phyloP scores from a whole-genome alignment of 352 stramenopile genomes.

The Globisporangium parvum region DNA sequence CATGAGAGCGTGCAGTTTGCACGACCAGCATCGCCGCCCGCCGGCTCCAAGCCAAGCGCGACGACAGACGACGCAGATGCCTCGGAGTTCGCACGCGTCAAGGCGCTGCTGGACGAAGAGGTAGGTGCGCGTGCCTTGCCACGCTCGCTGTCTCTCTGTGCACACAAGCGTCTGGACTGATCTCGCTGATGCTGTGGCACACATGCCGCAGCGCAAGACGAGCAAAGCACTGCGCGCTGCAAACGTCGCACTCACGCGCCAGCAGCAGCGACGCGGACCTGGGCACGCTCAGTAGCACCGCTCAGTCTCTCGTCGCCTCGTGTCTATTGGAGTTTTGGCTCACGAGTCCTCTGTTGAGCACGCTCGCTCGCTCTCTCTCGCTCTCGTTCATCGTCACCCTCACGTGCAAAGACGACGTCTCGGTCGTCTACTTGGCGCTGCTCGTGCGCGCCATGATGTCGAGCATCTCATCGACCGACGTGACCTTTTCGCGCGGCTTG shows the following conservation, averaged over 20 bases:
- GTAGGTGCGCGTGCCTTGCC: constrained; percentile 20
- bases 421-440: background rate
- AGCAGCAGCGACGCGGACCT: constrained; percentile 21
- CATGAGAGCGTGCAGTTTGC: constrained; percentile 6
- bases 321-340: constrained; percentile 2
- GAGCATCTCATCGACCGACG: constrained; percentile 75
- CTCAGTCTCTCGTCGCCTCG: background rate
- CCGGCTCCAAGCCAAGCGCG: background rate
- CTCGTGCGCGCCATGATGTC: constrained; percentile 14
- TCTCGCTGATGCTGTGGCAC: too few species aligned
- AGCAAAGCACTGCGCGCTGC: constrained; percentile 32
- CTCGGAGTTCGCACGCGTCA: constrained; percentile 5
- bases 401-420: background rate
- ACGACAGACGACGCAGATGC: background rate
- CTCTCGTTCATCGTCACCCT: too few species aligned
- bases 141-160: background rate
- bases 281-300: constrained; percentile 2
- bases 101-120: constrained; percentile 26
- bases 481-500: constrained; percentile 82
- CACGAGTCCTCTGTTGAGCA: background rate
- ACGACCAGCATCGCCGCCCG: background rate
- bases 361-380: background rate
- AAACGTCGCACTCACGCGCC: constrained; percentile 30
- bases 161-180: too few species aligned
- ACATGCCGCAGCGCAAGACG: constrained; percentile 30